Conservation (phyloP, 495 filamentous ascomycete genomes). For the Geopyxis carbonaria region DNA sequence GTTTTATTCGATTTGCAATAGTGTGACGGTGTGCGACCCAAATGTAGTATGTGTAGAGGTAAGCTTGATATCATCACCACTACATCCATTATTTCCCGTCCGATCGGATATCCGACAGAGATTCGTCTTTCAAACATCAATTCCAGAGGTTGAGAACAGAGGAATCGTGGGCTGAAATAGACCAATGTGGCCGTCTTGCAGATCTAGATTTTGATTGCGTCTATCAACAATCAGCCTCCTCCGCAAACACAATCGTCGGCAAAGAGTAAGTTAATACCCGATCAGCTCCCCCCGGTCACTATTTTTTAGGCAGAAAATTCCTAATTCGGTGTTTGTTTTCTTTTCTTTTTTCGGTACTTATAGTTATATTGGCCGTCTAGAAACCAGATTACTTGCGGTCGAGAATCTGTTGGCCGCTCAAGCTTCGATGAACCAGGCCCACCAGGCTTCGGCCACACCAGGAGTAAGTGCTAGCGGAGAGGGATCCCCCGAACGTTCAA, state of each 20-base stretch:
- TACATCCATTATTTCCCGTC: not conserved
- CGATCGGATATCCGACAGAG: too few relatives aligned
- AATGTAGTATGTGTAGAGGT: slow-evolving; percentile 30
- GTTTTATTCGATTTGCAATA: slow-evolving; percentile 9
- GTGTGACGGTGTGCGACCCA: slow-evolving; percentile 34
- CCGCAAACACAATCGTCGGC: slow-evolving; percentile 31
- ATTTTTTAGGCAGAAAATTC: not conserved
- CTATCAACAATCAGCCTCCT: slow-evolving; percentile 28
- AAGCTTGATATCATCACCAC: not conserved
- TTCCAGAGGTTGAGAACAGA: not conserved
- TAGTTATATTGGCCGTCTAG: slow-evolving; percentile 23
- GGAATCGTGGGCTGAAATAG: not conserved
- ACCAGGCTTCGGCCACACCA: not conserved
- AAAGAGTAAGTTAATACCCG: too few relatives aligned
- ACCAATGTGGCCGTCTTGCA: not conserved
- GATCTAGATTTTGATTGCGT: slow-evolving; percentile 33
- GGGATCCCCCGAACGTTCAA: too few relatives aligned
- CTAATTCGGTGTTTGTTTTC: not conserved
- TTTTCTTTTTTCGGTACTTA: too few relatives aligned
- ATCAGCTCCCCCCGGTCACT: too few relatives aligned
- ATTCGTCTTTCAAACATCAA: too few relatives aligned
- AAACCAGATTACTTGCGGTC: slow-evolving; percentile 20
- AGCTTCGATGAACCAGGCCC: slow-evolving; percentile 8
- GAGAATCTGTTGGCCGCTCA: slow-evolving; percentile 23
- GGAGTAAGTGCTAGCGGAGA: not conserved